Conservation (phyloP, 2,329 filamentous ascomycete genomes). For the Coccinonectria pachysandricola region DNA sequence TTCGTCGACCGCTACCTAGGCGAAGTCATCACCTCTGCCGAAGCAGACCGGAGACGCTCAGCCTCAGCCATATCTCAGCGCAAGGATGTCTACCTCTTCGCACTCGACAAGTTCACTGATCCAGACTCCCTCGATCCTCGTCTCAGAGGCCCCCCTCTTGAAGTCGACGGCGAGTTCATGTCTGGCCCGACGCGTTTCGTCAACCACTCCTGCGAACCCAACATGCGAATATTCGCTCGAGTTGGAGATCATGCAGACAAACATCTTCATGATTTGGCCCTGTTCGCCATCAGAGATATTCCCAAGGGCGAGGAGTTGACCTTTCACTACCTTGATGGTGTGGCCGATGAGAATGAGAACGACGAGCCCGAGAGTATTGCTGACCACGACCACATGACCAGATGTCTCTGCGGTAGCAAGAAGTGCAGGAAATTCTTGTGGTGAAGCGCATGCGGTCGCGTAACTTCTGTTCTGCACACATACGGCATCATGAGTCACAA, state of each 20-base stretch:
- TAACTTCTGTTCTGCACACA: too few species aligned
- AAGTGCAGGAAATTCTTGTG: slow-evolving; percentile 63
- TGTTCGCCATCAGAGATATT: slow-evolving; percentile 64
- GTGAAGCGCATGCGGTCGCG: slow-evolving; percentile 28
- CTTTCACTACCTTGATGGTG: slow-evolving; percentile 68
- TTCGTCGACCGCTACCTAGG: slow-evolving; percentile 76
- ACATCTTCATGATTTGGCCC: slow-evolving; percentile 63
- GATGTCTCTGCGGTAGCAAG: slow-evolving; percentile 50
- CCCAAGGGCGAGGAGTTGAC: slow-evolving; percentile 58
- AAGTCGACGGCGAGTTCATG: slow-evolving; percentile 64
- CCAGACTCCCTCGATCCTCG: slow-evolving; percentile 43
- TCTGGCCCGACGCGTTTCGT: slow-evolving; percentile 73
- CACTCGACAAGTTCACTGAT: slow-evolving; percentile 69
- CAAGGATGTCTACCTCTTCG: slow-evolving; percentile 75
- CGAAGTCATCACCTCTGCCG: slow-evolving; percentile 51
- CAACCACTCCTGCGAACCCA: slow-evolving; percentile 74
- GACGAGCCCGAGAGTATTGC: slow-evolving; percentile 29
- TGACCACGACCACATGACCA: slow-evolving; percentile 43
- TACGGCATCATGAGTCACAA: too few species aligned
- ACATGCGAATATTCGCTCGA: slow-evolving; percentile 68
- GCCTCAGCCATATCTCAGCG: slow-evolving; percentile 42
- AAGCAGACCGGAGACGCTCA: slow-evolving; percentile 56
- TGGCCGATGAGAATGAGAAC: slow-evolving; percentile 41
- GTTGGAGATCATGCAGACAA: slow-evolving; percentile 68
- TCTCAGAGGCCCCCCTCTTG: slow-evolving; percentile 44